These are phyloP conservation scores for Ganoderma lingzhi DNA, from an alignment of 1,284 basidiomycete species.

Conservation along the genomic window DNA sequence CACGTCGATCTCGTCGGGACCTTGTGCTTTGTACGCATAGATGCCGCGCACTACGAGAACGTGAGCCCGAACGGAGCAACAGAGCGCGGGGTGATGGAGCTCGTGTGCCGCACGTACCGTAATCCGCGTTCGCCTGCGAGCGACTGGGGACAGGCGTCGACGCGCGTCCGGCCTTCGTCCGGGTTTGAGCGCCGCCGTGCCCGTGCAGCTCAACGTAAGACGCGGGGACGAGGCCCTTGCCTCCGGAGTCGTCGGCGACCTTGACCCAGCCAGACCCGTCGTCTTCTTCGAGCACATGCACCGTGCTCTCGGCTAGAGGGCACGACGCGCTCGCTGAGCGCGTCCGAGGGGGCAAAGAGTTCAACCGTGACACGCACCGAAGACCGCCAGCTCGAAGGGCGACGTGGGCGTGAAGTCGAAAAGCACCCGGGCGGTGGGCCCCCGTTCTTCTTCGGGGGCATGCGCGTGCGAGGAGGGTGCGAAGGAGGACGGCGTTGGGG, in stretches of 20 bases:
- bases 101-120: slow-evolving; percentile 46
- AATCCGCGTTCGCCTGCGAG: slow-evolving; percentile 49
- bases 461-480: slow-evolving; percentile 53
- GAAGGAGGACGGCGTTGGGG: slow-evolving; percentile 64
- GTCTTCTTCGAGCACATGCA: slow-evolving; percentile 75
- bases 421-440: slow-evolving; percentile 63
- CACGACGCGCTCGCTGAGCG: slow-evolving; percentile 27
- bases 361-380: slow-evolving; percentile 49
- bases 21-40: slow-evolving; percentile 74
- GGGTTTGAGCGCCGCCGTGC: slow-evolving; percentile 36
- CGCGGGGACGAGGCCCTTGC: slow-evolving; percentile 79
- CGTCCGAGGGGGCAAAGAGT: background rate
- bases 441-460: slow-evolving; percentile 52
- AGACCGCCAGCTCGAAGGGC: slow-evolving; percentile 75
- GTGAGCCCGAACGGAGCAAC: slow-evolving; percentile 11
- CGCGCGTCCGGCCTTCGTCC: slow-evolving; percentile 15
- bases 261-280: slow-evolving; percentile 91
- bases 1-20: slow-evolving; percentile 74
- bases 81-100: slow-evolving; percentile 5
- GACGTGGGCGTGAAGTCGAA: slow-evolving; percentile 79
- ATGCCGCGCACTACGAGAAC: slow-evolving; percentile 65
- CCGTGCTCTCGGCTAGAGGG: slow-evolving; percentile 61
- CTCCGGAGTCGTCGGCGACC: slow-evolving; percentile 62
- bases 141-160: slow-evolving; percentile 19
- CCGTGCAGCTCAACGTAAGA: slow-evolving; percentile 65